phyloP scores from a whole-genome alignment of 2,329 filamentous ascomycete genomes.

The Alternaria sp. region DNA sequence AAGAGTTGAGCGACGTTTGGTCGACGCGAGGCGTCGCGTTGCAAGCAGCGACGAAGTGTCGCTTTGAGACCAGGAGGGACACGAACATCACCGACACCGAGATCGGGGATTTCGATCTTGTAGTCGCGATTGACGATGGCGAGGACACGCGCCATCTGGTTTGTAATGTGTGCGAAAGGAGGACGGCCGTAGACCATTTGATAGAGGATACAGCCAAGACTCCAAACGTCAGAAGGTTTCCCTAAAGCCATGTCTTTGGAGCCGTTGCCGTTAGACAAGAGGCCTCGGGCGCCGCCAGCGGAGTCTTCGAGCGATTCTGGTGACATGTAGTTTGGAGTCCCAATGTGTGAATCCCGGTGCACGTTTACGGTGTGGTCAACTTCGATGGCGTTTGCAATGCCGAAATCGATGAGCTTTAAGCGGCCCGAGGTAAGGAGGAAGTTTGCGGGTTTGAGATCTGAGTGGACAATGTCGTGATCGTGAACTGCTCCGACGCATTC shows the following conservation, averaged over 20 bases:
- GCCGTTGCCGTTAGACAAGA: conserved; percentile 43
- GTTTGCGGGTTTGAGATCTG: conserved; percentile 95
- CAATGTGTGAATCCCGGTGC: conserved; percentile 92
- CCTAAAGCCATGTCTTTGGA: conserved; percentile 91
- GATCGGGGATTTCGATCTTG: conserved; percentile 74
- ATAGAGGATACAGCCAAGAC: conserved; percentile 93
- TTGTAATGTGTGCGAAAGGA: conserved; percentile 90
- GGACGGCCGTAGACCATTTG: conserved; percentile 98
- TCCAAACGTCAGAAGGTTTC: conserved; percentile 96
- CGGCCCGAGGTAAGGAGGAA: conserved; percentile 91
- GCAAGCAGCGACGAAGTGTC: conserved; percentile 66
- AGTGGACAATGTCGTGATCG: conserved; percentile 90
- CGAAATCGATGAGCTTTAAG: conserved; percentile 97
- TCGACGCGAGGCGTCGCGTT: conserved; percentile 65
- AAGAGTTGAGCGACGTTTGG: conserved; percentile 68
- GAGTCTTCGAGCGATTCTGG: conserved; percentile 92
- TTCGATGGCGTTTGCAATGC: conserved; percentile 96
- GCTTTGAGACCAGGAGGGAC: conserved; percentile 65
- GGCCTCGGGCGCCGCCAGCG: conserved; percentile 67
- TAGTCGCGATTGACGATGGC: conserved; percentile 84
- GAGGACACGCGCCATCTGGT: conserved; percentile 85
- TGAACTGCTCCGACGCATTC: conserved; percentile 93
- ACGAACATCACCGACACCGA: conserved; percentile 70
- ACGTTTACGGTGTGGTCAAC: conserved; percentile 96
- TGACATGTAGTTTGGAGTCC: conserved; percentile 98